Base-by-base conservation (phyloP, 164 flowering plant genomes). In the Cinnamomum micranthum region DNA sequence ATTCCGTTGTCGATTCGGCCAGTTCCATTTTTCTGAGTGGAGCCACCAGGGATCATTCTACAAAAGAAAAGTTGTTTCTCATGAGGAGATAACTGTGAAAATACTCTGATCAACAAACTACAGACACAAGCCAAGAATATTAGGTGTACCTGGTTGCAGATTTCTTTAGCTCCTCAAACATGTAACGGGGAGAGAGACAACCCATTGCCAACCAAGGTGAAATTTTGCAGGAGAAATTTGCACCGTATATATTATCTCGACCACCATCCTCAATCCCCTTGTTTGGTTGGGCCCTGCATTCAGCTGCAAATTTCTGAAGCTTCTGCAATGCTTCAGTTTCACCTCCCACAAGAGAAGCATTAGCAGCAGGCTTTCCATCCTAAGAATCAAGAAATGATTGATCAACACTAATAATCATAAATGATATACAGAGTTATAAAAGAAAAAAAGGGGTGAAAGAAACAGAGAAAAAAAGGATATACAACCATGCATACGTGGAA, bases 131-230 rank as follows among this genome's bases (percentile, higher is more conserved):
- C 5, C 23, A 58, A 31, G 6, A 41, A 71, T 28, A 27, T 67
- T 67, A 27, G 19, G 11, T 12, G 20, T 58, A 92, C 98, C 94
- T 89, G 24, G 82, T 71, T 68, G 87, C 84, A 66, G 92, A 81
- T 78, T 92, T 91, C 85, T 91, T 93, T 35, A 95, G 81, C 80
- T 91, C 99, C 52, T 95, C 97, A 80, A 91, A 93, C 90, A 95
- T 84, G 76, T 82, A 79, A 14, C 99, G 93, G n/a, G 99, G 99
- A 75, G 99, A 95, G 69, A 95, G 84, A 81, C 99, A 92, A 20
- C 99, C 98, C 89, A 87, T 88, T 33, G 98, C 81, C 22, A 95
- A 82, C 99, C 99, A 95, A 71, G 98, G 98, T 13, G 98, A 92
- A 65, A 93, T 93, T 84, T 92, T 92, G 87, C 93, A 91, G 3